Conservation (phyloP, 345 rosid species). For the Lagerstroemia speciosa region DNA sequence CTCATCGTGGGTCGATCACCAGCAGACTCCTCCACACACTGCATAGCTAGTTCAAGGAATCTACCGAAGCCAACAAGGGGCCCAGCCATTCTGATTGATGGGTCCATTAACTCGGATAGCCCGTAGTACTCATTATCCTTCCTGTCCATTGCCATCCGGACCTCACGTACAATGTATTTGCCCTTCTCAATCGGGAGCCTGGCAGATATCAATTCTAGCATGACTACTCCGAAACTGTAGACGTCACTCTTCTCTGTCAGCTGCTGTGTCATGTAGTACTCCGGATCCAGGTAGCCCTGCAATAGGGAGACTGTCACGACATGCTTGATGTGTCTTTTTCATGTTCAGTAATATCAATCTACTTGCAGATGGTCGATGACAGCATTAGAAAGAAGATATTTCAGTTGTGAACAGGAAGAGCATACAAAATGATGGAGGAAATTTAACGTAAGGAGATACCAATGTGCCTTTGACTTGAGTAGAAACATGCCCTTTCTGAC, state of each 20-base stretch:
- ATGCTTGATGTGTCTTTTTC: neutral
- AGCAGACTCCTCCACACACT: constrained; percentile 20
- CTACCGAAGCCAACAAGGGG: constrained; percentile 15
- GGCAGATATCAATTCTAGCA: constrained; percentile 23
- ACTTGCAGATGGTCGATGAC: too few species aligned
- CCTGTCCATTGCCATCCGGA: constrained; percentile 10
- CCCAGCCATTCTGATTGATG: constrained; percentile 8
- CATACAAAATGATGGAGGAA: neutral
- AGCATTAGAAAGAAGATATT: too few species aligned
- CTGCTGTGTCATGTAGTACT: constrained; percentile 22
- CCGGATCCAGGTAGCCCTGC: constrained; percentile 30
- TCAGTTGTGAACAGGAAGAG: too few species aligned
- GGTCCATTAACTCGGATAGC: constrained; percentile 15
- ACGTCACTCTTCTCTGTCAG: constrained; percentile 27
- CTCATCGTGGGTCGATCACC: constrained; percentile 27
- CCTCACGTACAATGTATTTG: constrained; percentile 17
- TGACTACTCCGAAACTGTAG: constrained; percentile 26
- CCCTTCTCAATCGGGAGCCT: constrained; percentile 19
- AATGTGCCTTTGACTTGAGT: constrained; percentile 24
- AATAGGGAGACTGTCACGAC: neutral
- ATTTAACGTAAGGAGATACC: constrained; percentile 8
- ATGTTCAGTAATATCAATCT: neutral
- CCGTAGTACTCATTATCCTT: constrained; percentile 11
- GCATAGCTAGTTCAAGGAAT: constrained; percentile 26
- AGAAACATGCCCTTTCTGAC: constrained; percentile 17